Base-by-base conservation (phyloP, 345 rosid genomes). In the Linum lewisii region DNA sequence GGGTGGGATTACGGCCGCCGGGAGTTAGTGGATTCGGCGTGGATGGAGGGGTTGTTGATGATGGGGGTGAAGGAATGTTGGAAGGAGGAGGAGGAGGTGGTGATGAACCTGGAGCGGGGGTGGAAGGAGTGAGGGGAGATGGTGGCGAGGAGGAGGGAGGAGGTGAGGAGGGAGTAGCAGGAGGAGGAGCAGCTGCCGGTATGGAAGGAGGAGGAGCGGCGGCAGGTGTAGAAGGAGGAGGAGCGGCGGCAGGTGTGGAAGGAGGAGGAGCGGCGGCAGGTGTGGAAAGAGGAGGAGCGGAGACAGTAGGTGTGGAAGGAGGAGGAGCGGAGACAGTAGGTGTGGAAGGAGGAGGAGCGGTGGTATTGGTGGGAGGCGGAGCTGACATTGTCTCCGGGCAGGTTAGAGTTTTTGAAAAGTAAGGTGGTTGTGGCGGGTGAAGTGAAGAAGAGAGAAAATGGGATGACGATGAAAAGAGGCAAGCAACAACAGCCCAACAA, bases 301-400 rank as follows among this genome's bases (percentile, higher is more conserved):
- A 21, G 3, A n/a, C n/a, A n/a, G n/a, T n/a, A n/a, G 78, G 13
- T 4, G 80, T 1, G 0, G 87, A 60, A 0, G 81, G 72, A 0
- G 90, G 77, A 0, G 81, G 51, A 0, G 82, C 47, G 0, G 77
- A 18, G 8, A n/a, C n/a, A n/a, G n/a, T n/a, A n/a, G 77, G 15
- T 0, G 84, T 10, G 24, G 7, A 20, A 16, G 56, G 56, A 21
- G 56, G 56, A 4, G 56, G 25, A 8, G 56, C 56, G 24, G 56
- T 52, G 24, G 56, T 20, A 11, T 52, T 52, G 56, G 56, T 20
- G 25, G 56, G 56, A 9, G 56, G 24, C 56, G 56, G 56, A 52
- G 56, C 56, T 24, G 56, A 52, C 56, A 52, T 51, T 19, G 47
- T 16, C 1, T 16, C 47, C 47, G 47, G 18, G 15, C 18, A 11